These are phyloP conservation scores for Coemansia sp. DNA, from an alignment of 192 early-diverging fungal genomes.

Conservation along the genomic window DNA sequence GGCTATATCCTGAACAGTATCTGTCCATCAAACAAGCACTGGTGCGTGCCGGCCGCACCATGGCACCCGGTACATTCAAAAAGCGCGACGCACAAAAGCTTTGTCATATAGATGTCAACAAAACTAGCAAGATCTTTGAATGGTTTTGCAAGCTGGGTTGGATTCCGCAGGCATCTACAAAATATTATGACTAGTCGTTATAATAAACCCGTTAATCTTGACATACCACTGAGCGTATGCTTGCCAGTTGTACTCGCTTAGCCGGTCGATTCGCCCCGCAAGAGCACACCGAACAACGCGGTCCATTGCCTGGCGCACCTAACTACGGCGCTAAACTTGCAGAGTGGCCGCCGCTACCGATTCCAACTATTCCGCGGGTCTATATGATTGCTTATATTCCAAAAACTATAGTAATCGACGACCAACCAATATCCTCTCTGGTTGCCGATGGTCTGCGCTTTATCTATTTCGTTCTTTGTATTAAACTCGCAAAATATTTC, in stretches of 20 bases:
- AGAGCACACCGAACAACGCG: constrained; percentile 2
- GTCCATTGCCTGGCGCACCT: constrained; percentile 7
- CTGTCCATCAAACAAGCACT: constrained; percentile 46
- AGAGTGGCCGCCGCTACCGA: constrained; percentile 21
- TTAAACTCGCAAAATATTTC: constrained; percentile 73
- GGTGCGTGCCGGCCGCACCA: constrained; percentile 40
- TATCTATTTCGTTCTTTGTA: not conserved
- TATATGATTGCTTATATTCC: constrained; percentile 1
- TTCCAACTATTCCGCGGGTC: not conserved
- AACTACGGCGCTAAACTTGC: constrained; percentile 22
- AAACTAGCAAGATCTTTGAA: constrained; percentile 81
- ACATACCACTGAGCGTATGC: constrained; percentile 32
- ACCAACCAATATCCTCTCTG: not conserved
- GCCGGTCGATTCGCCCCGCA: constrained; percentile 4
- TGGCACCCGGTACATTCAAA: constrained; percentile 36
- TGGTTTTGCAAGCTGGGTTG: constrained; percentile 86
- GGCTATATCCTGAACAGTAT: constrained; percentile 42
- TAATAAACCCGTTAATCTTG: constrained; percentile 11
- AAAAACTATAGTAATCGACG: not conserved
- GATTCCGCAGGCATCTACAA: constrained; percentile 54
- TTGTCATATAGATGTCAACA: constrained; percentile 91
- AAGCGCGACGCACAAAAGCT: constrained; percentile 91
- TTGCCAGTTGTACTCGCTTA: constrained; percentile 43
- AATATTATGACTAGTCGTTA: not conserved
- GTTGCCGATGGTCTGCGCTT: constrained; percentile 9